Conservation (phyloP, 257 asterid species). For the Osmanthus fragrans region DNA sequence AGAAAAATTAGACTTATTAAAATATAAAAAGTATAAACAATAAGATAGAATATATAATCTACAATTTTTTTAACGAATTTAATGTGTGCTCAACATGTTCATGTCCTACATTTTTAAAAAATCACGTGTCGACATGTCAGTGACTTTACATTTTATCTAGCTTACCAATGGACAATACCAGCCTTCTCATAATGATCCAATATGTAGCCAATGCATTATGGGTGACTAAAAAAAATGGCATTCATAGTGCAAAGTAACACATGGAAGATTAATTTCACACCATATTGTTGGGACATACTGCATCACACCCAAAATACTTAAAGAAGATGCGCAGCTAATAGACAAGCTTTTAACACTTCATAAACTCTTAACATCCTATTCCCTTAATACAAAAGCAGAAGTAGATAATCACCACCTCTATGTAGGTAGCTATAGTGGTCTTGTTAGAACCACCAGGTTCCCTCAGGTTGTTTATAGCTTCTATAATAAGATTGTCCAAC, state of each 20-base stretch:
- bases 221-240: not conserved
- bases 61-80: too few species aligned
- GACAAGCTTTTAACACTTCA: constrained; percentile 15
- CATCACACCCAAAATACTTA: not conserved
- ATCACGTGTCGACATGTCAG: too few species aligned
- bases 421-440: constrained; percentile 80
- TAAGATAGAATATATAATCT: too few species aligned
- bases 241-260: not conserved
- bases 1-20: too few species aligned
- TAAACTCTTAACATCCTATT: not conserved
- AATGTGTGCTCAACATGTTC: too few species aligned
- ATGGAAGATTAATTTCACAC: not conserved
- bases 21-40: too few species aligned
- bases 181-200: not conserved
- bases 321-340: constrained; percentile 12
- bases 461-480: constrained; percentile 79
- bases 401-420: constrained; percentile 58
- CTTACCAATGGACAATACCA: not conserved
- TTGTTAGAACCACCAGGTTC: constrained; percentile 89
- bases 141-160: too few species aligned
- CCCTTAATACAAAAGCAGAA: not conserved
- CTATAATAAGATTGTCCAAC: constrained; percentile 90
- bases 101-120: too few species aligned
- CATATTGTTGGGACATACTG: not conserved
- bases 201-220: not conserved